Evolutionary conservation across 768 basidiomycete species (phyloP).

Genomic region (Podaxis carcinomalis): DNA sequence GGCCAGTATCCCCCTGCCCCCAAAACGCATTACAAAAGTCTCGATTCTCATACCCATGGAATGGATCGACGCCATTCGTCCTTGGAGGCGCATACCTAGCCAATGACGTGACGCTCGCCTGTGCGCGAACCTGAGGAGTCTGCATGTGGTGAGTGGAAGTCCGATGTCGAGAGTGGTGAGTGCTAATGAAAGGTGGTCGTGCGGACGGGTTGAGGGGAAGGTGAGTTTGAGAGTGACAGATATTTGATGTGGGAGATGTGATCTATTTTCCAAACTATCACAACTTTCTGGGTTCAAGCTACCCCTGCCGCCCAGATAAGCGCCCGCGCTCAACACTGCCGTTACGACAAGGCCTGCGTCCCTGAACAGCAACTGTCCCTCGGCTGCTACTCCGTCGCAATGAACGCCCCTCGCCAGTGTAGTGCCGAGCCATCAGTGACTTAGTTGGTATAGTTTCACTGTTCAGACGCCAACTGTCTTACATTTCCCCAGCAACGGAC

Average conservation of each 20-base stretch:
- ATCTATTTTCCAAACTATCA: not conserved
- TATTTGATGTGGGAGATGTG: conserved; percentile 11
- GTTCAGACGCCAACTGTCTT: not conserved
- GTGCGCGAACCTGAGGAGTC: conserved; percentile 34
- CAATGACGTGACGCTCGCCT: conserved; percentile 69
- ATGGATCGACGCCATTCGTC: conserved; percentile 43
- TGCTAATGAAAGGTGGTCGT: not conserved
- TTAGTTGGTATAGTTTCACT: not conserved
- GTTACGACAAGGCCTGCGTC: not conserved
- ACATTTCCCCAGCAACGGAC: not conserved
- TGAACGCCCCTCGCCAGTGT: not conserved
- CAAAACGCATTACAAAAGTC: conserved; percentile 98
- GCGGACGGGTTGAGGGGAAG: not conserved
- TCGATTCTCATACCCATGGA: conserved; percentile 29
- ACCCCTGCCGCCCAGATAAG: not conserved
- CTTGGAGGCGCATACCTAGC: conserved; percentile 54
- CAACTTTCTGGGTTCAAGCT: not conserved
- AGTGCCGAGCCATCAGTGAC: not conserved
- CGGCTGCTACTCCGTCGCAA: not conserved
- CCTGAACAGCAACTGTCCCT: not conserved
- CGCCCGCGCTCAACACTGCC: not conserved
- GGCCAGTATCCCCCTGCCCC: conserved; percentile 81
- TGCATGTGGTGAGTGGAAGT: conserved; percentile 5
- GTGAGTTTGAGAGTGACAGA: not conserved
- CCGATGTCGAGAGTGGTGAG: not conserved